phyloP scores from a whole-genome alignment of 2,329 filamentous ascomycete species.

The Teratosphaeria epicoccoides region DNA sequence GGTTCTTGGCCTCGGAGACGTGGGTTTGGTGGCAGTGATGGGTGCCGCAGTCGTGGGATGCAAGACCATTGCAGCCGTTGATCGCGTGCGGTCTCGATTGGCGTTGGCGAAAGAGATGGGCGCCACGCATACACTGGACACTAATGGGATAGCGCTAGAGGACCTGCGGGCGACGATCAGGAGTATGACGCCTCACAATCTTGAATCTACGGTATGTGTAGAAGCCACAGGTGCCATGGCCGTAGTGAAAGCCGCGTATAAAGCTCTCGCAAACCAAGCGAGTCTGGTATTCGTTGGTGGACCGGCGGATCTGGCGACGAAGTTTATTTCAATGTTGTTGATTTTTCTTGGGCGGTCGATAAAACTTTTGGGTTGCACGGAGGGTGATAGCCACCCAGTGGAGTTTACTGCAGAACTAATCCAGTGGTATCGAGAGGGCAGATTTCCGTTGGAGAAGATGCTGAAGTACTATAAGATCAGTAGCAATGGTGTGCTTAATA shows the following conservation, averaged over 20 bases:
- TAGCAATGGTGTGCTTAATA: slow-evolving; percentile 8
- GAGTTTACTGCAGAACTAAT: slow-evolving; percentile 34
- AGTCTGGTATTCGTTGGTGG: background rate
- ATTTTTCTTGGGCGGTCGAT: background rate
- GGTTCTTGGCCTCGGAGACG: slow-evolving; percentile 16
- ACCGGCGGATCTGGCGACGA: background rate
- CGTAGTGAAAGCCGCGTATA: background rate
- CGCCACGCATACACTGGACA: slow-evolving; percentile 29
- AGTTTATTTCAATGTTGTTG: background rate
- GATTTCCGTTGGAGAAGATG: slow-evolving; percentile 35
- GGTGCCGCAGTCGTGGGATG: slow-evolving; percentile 17
- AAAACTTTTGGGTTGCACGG: background rate
- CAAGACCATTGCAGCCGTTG: slow-evolving; percentile 30
- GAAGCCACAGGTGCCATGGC: background rate
- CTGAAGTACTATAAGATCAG: slow-evolving; percentile 27
- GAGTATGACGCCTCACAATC: background rate
- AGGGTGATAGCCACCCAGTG: background rate
- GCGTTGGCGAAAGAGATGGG: slow-evolving; percentile 28
- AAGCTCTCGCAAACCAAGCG: background rate
- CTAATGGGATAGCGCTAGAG: background rate
- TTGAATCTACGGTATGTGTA: background rate
- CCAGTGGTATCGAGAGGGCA: slow-evolving; percentile 33
- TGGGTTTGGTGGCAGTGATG: slow-evolving; percentile 29
- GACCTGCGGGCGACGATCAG: background rate
- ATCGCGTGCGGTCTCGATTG: slow-evolving; percentile 25